Base-by-base conservation (phyloP, 176 grass and related monocot species). In the Musa schizocarpa region DNA sequence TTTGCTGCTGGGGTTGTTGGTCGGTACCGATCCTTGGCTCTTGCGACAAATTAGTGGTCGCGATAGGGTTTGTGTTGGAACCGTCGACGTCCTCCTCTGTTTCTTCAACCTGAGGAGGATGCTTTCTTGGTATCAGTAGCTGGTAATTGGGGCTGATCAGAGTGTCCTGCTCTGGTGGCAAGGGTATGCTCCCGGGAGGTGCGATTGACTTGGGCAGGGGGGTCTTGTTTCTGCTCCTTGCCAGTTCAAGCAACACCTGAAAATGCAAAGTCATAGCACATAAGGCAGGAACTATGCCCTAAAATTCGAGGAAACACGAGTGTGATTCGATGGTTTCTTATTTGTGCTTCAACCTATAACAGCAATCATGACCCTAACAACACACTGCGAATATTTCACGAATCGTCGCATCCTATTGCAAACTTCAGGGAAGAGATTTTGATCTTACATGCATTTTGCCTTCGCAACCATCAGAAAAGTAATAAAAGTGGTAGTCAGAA, bases 141-240 rank as follows among this genome's bases (percentile, higher is more conserved):
- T 99, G 88, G 67, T 94, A 94, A 76, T 94, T 94, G 26, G 87
- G 86, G 63, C 82, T 93, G 74, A 95, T 82, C 59, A 95, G 79
- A 14, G 88, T 99, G 74, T 99, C 90, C 75, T 99, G 84, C 55
- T 95, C 88, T 1, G 91, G 91, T 2, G 88, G 91, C 77, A 99
- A 82, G 58, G 96, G 88, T 76, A 99, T 92, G 8, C 84, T 89
- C 50, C 88, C 96, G 20, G 91, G 86, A 54, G 96, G 96, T 59
- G 91, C 83, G 19, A 99, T 89, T 9, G 85, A 89, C 78, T 92
- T 99, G 21, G 88, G 96, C 69, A 99, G 78, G 1, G 91, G 91
- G 29, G 92, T 92, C 78, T 89, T 99, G 69, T 94, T 99, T 73
- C 91, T 80, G 73, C 63, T 99, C 6, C 79, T 74, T 24, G 86